Evolutionary conservation across 139 green algal genomes (phyloP).

Genomic region (Coelastrella sp.): DNA sequence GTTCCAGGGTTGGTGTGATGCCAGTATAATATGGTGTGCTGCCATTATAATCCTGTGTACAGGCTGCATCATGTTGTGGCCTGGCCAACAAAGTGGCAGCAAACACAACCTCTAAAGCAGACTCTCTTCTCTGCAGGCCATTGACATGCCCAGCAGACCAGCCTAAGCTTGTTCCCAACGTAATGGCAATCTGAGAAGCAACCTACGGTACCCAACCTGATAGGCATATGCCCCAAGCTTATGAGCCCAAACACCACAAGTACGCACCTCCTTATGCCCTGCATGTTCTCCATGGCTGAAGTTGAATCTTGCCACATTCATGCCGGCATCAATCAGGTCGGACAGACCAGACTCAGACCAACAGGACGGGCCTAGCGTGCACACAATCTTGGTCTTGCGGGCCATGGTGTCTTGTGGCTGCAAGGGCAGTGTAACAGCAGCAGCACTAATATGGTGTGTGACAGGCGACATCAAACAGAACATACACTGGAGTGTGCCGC

Average conservation of each 20-base stretch:
- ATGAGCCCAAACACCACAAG: not conserved
- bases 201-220: too few relatives aligned
- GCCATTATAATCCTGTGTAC: too few relatives aligned
- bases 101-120: too few relatives aligned
- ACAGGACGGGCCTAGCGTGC: constrained; percentile 90
- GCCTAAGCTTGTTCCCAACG: too few relatives aligned
- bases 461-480: not conserved
- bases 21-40: too few relatives aligned
- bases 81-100: too few relatives aligned
- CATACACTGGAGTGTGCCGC: not conserved
- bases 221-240: not conserved
- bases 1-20: too few relatives aligned
- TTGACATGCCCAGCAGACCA: too few relatives aligned
- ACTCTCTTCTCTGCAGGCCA: too few relatives aligned
- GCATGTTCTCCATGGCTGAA: constrained; percentile 92
- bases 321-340: constrained; percentile 87
- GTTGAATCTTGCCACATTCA: constrained; percentile 98
- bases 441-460: too few relatives aligned
- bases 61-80: too few relatives aligned
- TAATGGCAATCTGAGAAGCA: too few relatives aligned
- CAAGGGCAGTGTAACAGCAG: not conserved
- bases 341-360: constrained; percentile 75
- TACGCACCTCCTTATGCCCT: constrained; percentile 61
- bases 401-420: not conserved
- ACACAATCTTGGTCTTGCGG: constrained; percentile 88